Evolutionary conservation across 2,329 filamentous ascomycete genomes (phyloP), one percentile per base, ranked within the genome.

Genomic region (Neonectria neomacrospora): DNA sequence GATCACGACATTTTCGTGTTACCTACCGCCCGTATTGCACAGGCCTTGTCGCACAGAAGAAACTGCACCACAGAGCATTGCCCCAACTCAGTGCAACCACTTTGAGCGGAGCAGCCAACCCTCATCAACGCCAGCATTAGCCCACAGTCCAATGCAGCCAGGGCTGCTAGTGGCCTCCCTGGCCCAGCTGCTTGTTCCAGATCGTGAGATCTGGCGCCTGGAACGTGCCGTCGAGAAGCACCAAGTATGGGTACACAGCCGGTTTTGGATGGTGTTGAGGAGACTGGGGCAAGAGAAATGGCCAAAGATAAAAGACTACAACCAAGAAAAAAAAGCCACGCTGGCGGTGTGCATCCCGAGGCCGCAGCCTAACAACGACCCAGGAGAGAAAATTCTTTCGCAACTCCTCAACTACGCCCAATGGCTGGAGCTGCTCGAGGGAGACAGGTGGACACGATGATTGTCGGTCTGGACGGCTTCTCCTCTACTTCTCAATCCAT

Each of bases 171-270:
- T 53, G 41, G 48, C 45, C 45, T 67, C 67, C 67, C 68, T 64
- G 67, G 68, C 59, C 64, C 44, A 69, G 65, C 44, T 60, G 61
- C 51, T 61, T 51, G 53, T 69, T 62, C 64, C 30, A 72, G 70
- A 72, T 72, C 68, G 60, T 48, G 59, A 63, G 70, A 72, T 72
- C 70, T 67, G 58, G 63, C 63, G 63, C 57, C 60, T 67, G 58
- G 64, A 69, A 60, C 47, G 54, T 62, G 54, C 42, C 47, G n/a
- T 28, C 26, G 22, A 20, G 41, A 53, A 39, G 30, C 32, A 22
- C 20, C 30, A 26, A 52, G 18, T 18, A 53, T 39, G 50, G 50
- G 50, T 37, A n/a, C n/a, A 32, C 28, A 12, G 32, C 50, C 41
- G 32, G 3, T 34, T 22, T 9, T n/a, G 12, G 50, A 4, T 34